Base-by-base conservation (phyloP, 2,329 filamentous ascomycete genomes). In the Xylaria digitata region DNA sequence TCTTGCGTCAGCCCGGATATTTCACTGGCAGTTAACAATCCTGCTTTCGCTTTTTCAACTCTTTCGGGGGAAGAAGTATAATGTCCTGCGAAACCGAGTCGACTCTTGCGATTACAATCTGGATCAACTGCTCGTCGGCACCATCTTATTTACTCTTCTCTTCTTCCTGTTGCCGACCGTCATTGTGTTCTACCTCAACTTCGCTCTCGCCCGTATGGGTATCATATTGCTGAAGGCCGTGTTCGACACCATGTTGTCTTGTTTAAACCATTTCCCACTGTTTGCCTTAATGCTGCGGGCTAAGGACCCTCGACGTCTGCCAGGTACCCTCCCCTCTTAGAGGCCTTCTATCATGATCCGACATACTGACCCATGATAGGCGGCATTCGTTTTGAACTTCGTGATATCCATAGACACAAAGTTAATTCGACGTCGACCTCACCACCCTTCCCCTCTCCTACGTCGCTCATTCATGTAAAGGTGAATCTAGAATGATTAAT, bases 31-130 rank as follows among this genome's bases (percentile, higher is more conserved):
- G 80, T 89, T 99, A 68, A 97, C 92, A 3, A 98, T 99, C 69
- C 91, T 99, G 71, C 90, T 95, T 71, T 98, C 95, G 11, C 89
- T 99, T n/a, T 99, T 99, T 80, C 96, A 99, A 78, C 89, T 99
- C 9, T 99, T 99, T 78, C 92, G 95, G 37, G 96, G 96, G 65
- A 98, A 97, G 83, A 99, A 99, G 80, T 92, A 97, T 77, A 99
- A 99, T 73, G 91, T 99, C 17, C 87, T 99, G 23, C 92, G 96
- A 68, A 97, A 97, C 76, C 94, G 96, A 80, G 98, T 99, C 75
- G 96, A 99, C 78, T 97, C 94, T 53, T 99, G 96, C 84, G 96
- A 98, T 81, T 99, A 99, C 81, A 96, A 98, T 77, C 87, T 99
- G 26, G 96, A 99, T 77, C 96, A 99, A 80, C 87, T 99, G 3